Evolutionary conservation across 352 stramenopile species (phyloP), one percentile per base, ranked within the genome.

Genomic region (Globisporangium solare): DNA sequence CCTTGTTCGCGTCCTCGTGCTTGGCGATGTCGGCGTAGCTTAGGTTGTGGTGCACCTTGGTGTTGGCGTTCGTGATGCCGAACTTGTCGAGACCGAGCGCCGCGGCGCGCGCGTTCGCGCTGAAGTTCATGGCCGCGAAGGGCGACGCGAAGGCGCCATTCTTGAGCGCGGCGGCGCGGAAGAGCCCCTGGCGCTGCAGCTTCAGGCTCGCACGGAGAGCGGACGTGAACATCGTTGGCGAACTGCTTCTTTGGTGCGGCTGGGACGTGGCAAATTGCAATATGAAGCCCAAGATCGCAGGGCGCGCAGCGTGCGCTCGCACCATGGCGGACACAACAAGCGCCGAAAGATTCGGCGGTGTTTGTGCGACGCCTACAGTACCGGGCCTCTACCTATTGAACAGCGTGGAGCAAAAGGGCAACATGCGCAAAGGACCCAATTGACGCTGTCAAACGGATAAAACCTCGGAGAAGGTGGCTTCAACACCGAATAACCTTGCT

Each of bases 41-140:
- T 68, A 99, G 66, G 74, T 99, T 99, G 64, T 86, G 88, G 83
- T 96, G 95, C 52, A 99, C 82, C 59, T 92, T 94, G 53, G 87
- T 82, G 24, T 77, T 89, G n/a, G 81, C 69, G 60, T 86, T 91
- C 40, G 76, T 97, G 64, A 98, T 92, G 47, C 95, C 95, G 50
- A 98, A 86, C 56, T 84, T 84, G 43, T 93, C 83, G 40, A 98
- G 71, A n/a, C 73, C 76, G 10, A 87, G 69, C 60, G 75, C 63
- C 54, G 70, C 40, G 13, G 76, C 76, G 47, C 59, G 68, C 12
- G 76, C 64, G 49, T 77, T 86, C 15, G 72, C 70, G 53, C 67
- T 68, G 42, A 86, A 80, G 54, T 65, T 53, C 0, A 63, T 51
- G 43, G 57, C 61, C 58, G 76, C 68, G 41, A 63, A 53, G 20